Evolutionary conservation across 345 rosid genomes (phyloP).

Genomic region (Lepidium aucheri): DNA sequence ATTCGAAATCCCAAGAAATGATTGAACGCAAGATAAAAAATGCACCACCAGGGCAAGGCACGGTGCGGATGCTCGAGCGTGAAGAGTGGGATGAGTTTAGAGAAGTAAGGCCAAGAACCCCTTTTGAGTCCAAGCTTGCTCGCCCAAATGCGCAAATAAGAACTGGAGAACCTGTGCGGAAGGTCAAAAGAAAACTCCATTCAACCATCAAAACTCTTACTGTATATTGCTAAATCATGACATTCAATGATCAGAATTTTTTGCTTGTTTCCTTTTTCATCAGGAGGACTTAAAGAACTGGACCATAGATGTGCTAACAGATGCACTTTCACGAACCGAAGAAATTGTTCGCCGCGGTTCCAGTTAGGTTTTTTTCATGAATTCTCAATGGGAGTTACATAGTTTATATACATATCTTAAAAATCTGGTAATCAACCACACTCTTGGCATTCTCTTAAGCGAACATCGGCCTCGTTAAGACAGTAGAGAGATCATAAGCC

Average conservation of each 20-base stretch:
- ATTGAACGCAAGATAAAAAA: slow-evolving; percentile 77
- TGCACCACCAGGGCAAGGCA: slow-evolving; percentile 83
- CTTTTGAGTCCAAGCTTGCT: slow-evolving; percentile 91
- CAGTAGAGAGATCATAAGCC: background rate
- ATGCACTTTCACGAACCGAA: slow-evolving; percentile 69
- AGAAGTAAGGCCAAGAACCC: slow-evolving; percentile 92
- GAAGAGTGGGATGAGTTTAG: slow-evolving; percentile 87
- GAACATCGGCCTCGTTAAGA: background rate
- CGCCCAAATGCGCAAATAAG: slow-evolving; percentile 81
- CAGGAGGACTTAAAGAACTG: slow-evolving; percentile 86
- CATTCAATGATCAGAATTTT: background rate
- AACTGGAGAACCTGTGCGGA: slow-evolving; percentile 57
- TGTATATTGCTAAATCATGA: background rate
- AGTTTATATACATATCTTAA: background rate
- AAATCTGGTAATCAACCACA: background rate
- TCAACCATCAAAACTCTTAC: background rate
- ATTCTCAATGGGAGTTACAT: background rate
- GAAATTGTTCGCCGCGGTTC: slow-evolving; percentile 43
- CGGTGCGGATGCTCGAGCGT: slow-evolving; percentile 63
- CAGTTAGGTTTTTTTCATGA: slow-evolving; percentile 19
- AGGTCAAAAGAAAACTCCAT: slow-evolving; percentile 32
- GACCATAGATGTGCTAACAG: slow-evolving; percentile 80
- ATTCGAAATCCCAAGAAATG: slow-evolving; percentile 73
- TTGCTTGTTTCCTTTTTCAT: slow-evolving; percentile 1
- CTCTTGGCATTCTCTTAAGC: background rate